Base-by-base conservation (phyloP, 2,329 filamentous ascomycete species). In the Penicillium expansum region DNA sequence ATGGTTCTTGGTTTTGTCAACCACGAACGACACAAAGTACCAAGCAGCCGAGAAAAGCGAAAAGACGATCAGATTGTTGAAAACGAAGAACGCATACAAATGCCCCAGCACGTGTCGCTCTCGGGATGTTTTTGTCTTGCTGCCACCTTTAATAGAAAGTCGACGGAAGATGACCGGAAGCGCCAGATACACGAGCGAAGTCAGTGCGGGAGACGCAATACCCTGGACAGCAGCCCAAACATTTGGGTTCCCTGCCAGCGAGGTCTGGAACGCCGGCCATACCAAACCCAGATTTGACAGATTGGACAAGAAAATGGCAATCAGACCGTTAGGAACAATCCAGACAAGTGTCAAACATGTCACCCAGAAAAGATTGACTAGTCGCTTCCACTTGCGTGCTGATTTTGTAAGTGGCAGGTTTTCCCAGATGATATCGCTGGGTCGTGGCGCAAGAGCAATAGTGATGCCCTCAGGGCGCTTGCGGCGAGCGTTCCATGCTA, bases 51-150 rank as follows among this genome's bases (percentile, higher is more conserved):
- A 91, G 74, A 97, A 97, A 14, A 96, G 80, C 11, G 92, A 97
- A 75, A 97, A 97, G 56, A 97, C 87, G 63, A 99, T 80, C 54
- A 99, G 76, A 70, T 97, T 97, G 83, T 99, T 99, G 81, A 99
- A 92, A 51, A 97, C 85, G 75, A 99, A 99, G 78, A 99, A 99
- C 18, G 90, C 84, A 76, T 95, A 99, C 2, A 99, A 82, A 74
- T 96, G 95, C 61, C 86, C 87, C 57, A 94, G 83, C 51, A 99
- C 94, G 73, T 97, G 93, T 30, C 91, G 84, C 72, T 99, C 94
- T 53, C 94, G 86, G 27, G 91, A 90, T 0, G 91, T 96, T 77
- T 97, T 99, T 47, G 91, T 96, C 62, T 89, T 83, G 70, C 97
- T 93, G 62, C 94, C 94, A 5, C 90, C 89, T 63, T 85, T 85